Evolutionary conservation across 2,329 filamentous ascomycete genomes (phyloP), one percentile per base, ranked within the genome.

Genomic region (Trichoderma sp.): DNA sequence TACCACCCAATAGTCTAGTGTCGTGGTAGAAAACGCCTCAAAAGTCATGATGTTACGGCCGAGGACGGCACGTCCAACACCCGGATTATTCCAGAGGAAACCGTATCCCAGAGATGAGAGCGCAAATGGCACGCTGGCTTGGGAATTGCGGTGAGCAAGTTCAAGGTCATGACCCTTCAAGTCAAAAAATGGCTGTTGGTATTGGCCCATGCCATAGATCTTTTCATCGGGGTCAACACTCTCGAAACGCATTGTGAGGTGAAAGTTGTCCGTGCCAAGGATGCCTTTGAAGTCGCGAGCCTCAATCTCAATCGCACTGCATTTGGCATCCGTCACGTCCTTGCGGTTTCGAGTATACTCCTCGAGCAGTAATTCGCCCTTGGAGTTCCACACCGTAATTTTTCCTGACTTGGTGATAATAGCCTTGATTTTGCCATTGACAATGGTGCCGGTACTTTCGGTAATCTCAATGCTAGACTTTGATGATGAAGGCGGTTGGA

Each of bases 231-330:
- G n/a, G 3, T 20, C 47, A 20, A 53, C 47, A 6, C 47, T 53
- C 47, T 53, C 47, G 11, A 53, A 53, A 1, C 47, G 47, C 47
- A 53, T 53, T 12, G 88, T 90, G 9, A 91, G 80, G 67, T 88
- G 85, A 75, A 88, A 90, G 69, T 84, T 83, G 1, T 82, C 78
- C 17, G 61, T 64, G 75, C 88, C 88, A 0, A 83, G 78, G 3
- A 85, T 83, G 0, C 87, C 84, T 66, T 84, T 84, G 76, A 90
- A 88, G 76, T 91, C 88, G 20, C 89, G 86, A 1, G 87, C 86
- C 72, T 88, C 82, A 20, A 91, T 80, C 9, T 85, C 80, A 3
- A 91, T 79, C 0, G 88, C 85, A 73, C 86, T 89, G 78, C 86
- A 87, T 76, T 89, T 89, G 0, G 88, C 87, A 73, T 90, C 88